Evolutionary conservation across 768 basidiomycete species (phyloP), one percentile per base, ranked within the genome.

Genomic region (Gautieria morchelliformis): DNA sequence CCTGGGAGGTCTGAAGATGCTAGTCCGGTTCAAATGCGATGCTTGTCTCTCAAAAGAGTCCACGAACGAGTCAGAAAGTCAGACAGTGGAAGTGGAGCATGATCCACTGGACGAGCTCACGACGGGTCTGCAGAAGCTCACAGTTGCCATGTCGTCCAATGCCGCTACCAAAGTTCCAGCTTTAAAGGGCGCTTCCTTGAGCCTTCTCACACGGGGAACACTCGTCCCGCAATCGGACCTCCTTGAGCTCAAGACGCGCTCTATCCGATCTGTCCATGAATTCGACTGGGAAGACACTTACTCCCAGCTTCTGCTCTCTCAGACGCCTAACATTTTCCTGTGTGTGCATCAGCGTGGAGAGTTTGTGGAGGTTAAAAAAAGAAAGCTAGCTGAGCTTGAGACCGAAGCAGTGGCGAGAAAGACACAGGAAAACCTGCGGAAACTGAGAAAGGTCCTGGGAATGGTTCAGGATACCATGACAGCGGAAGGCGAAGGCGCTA

Each of bases 261-360:
- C 74, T 7, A 63, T 67, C 30, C 65, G 55, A 70, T 64, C 48
- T 62, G 65, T 39, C 58, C 57, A 9, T 62, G 65, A 59, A 61
- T 19, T 74, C 71, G 35, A 84, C 63, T 87, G 84, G 84, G 70
- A 63, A 30, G 83, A 85, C 12, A 69, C 72, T 1, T 87, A 81
- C 65, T 79, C 82, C 0, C 86, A 88, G 64, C 68, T 88, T 12
- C 83, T 78, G 65, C 75, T 89, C 55, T 86, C 87, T 6, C 82
- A 84, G 64, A 88, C 84, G 0, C 69, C 75, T 69, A 62, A 74
- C 67, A 59, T 61, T 78, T 47, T 63, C 75, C 60, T 68, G 69
- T 64, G 65, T 74, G 58, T 65, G 42, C 86, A 89, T 65, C 63
- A 71, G 14, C 66, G 72, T 3, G 87, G 87, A 1, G 68, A 41